A percentile compares a stretch with the other conserved stretches of the same genome.
phyloP scores from a whole-genome alignment of 768 basidiomycete species.

The Suillus brevipes region DNA sequence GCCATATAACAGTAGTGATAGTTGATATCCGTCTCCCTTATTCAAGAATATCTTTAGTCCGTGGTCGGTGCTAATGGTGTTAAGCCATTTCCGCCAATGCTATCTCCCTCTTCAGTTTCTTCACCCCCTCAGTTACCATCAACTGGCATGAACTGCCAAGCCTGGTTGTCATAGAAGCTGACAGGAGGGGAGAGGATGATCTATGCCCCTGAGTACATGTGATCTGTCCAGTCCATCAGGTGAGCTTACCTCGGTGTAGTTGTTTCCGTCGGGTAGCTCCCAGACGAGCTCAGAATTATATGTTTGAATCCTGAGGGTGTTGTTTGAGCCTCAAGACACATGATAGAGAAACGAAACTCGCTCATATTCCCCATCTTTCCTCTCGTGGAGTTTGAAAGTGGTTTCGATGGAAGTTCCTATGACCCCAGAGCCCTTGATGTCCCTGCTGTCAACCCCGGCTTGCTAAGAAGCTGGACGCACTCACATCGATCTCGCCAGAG shows the following conservation, averaged over 20 bases:
- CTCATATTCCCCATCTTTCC: neutral
- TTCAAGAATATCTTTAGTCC: neutral
- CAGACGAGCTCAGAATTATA: neutral
- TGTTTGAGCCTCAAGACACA: neutral
- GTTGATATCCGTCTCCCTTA: neutral
- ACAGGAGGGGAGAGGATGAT: conserved; percentile 1
- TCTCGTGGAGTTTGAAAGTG: neutral
- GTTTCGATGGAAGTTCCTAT: neutral
- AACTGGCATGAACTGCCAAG: neutral
- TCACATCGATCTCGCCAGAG: neutral
- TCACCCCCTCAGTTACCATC: neutral
- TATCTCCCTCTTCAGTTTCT: neutral
- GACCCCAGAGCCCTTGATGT: neutral
- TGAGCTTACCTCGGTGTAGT: neutral
- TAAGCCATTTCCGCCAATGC: neutral
- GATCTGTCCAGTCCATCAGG: neutral
- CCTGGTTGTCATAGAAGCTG: neutral
- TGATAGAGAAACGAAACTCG: neutral
- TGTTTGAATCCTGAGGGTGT: neutral
- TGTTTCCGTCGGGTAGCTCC: neutral
- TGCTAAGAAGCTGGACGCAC: neutral
- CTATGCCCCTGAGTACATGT: neutral
- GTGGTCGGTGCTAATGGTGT: neutral
- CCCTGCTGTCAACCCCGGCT: neutral
- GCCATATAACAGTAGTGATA: neutral